Base-by-base conservation (phyloP, 2,329 filamentous ascomycete genomes). In the Talaromyces sp. region DNA sequence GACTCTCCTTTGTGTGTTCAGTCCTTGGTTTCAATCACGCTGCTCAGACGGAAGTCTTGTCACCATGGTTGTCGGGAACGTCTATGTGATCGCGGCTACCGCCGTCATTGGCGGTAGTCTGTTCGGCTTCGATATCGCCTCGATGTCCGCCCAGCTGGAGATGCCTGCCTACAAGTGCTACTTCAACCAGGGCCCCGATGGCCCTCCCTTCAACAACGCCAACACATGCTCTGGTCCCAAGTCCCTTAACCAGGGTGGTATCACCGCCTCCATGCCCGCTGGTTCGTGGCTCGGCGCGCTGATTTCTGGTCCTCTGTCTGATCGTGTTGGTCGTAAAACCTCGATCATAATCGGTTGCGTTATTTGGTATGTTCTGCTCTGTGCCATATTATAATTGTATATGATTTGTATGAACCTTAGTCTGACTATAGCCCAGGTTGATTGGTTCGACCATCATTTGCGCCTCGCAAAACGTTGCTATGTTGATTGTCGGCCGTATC, bases 101-200 rank as follows among this genome's bases (percentile, higher is more conserved):
- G 78, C 84, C 71, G 80, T 84, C 64, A 80, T 81, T 78, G 88
- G 88, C 66, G 88, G 88, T 71, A 85, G 84, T 27, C 79, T 92
- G 28, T 92, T 92, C 69, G 90, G 90, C 67, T 92, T 92, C 71
- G 90, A 92, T 75, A 91, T 92, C 68, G 85, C 84, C 60, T 89
- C 87, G 51, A 91, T 92, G 88, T 87, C 84, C 42, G 85, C 84
- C 53, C 84, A 87, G 27, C 42, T 53, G 36, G 51, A 10, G 2
- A n/a, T 30, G n/a, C 22, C 61, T 13, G 47, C 62, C 28, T 61
- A 57, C 4, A 49, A 59, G 57, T 55, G 59, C 47, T 63, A 51
- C 58, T 55, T 92, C 76, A 79, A 85, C 67, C 83, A 90, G 68
- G 72, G 79, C 2, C 57, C 57, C 17, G 10, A 58, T 15, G 63